Evolutionary conservation across 2,329 filamentous ascomycete genomes (phyloP).

Genomic region (Escovopsis sp.): DNA sequence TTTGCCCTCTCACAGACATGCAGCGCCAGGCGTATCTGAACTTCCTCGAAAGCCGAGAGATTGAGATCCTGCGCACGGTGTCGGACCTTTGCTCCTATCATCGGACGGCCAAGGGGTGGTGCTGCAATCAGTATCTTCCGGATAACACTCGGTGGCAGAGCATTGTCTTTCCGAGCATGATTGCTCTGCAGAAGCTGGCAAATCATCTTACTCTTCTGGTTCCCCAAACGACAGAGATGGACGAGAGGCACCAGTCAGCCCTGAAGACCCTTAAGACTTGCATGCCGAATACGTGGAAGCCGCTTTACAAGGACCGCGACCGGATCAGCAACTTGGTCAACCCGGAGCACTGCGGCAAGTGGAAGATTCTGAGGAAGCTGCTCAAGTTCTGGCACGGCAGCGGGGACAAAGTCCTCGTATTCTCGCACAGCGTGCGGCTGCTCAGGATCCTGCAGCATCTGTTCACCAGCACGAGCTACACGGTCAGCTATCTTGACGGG

Average conservation of each 20-base stretch:
- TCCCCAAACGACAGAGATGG: constrained; percentile 46
- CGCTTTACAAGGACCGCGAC: constrained; percentile 60
- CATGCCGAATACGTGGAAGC: constrained; percentile 59
- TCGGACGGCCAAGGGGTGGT: constrained; percentile 58
- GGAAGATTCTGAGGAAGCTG: constrained; percentile 78
- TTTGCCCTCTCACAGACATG: constrained; percentile 74
- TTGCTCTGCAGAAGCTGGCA: constrained; percentile 70
- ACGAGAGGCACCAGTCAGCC: constrained; percentile 66
- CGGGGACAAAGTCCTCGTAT: constrained; percentile 89
- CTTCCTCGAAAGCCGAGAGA: constrained; percentile 54
- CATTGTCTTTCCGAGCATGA: constrained; percentile 74
- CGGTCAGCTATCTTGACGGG: constrained; percentile 81
- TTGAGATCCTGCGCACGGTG: constrained; percentile 53
- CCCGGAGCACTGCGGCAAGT: constrained; percentile 90
- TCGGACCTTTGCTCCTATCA: constrained; percentile 53
- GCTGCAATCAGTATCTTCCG: constrained; percentile 49
- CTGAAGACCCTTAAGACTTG: constrained; percentile 59
- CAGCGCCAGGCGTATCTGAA: constrained; percentile 75
- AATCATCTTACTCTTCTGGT: constrained; percentile 88
- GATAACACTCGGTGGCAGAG: constrained; percentile 55
- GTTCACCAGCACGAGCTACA: constrained; percentile 80
- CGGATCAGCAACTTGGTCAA: constrained; percentile 70
- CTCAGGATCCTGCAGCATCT: constrained; percentile 72
- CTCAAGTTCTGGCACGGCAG: constrained; percentile 80
- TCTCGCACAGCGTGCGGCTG: constrained; percentile 80